Conservation (phyloP, 2,329 filamentous ascomycete species). For the Rhytidhysteron rufulum region DNA sequence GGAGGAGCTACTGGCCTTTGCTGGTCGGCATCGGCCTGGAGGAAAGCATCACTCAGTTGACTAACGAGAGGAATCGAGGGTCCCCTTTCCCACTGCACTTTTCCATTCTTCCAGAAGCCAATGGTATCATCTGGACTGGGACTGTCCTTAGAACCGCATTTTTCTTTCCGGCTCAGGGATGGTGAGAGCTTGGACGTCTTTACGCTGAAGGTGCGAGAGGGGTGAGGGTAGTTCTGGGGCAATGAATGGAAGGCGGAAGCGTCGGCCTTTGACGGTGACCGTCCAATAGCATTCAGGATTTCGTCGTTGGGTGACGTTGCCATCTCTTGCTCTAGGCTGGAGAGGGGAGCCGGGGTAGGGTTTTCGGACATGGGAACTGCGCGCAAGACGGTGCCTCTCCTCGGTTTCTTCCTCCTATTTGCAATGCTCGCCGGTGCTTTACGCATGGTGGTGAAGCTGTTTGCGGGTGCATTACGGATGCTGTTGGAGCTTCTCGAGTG, state of each 20-base stretch:
- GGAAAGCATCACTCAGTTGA: constrained; percentile 7
- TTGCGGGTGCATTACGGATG: constrained; percentile 18
- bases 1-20: constrained; percentile 5
- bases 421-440: constrained; percentile 16
- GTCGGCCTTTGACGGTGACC: constrained; percentile 14
- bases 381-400: constrained; percentile 28
- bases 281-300: constrained; percentile 33
- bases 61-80: constrained; percentile 4
- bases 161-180: constrained; percentile 15
- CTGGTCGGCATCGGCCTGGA: constrained; percentile 4
- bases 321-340: constrained; percentile 23
- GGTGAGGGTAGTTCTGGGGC: constrained; percentile 12
- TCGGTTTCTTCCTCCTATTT: constrained; percentile 5
- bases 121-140: constrained; percentile 30
- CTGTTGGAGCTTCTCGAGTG: constrained; percentile 6
- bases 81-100: constrained; percentile 37
- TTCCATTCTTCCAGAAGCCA: constrained; percentile 44
- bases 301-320: constrained; percentile 38
- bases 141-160: constrained; percentile 19
- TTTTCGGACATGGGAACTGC: constrained; percentile 29
- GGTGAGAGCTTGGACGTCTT: constrained; percentile 12
- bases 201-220: constrained; percentile 16
- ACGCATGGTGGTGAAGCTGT: no score
- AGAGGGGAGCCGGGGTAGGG: constrained; percentile 19
- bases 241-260: constrained; percentile 13